Evolutionary conservation across 2,329 filamentous ascomycete genomes (phyloP).

Genomic region (Neonectria neomacrospora): DNA sequence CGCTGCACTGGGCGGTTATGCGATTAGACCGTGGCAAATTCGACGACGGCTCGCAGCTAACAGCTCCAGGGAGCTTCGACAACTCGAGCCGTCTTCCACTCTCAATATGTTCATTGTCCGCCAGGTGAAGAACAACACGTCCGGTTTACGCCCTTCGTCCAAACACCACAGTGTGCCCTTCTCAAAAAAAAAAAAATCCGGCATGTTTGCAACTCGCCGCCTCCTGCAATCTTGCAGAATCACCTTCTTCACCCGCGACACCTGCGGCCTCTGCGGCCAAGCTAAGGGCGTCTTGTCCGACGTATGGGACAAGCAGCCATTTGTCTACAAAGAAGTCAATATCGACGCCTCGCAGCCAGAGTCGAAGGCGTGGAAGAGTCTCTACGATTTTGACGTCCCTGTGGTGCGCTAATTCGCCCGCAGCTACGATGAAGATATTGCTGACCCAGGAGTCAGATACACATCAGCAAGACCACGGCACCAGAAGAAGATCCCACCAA

Average conservation of each 20-base stretch:
- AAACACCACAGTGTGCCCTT: too few relatives aligned
- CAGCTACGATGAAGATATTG: background rate
- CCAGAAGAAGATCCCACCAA: slow-evolving; percentile 64
- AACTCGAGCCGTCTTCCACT: slow-evolving; percentile 26
- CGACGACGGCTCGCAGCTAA: background rate
- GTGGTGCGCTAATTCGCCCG: slow-evolving; percentile 65
- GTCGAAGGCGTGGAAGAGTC: slow-evolving; percentile 72
- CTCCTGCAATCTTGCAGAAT: slow-evolving; percentile 70
- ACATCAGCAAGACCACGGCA: slow-evolving; percentile 68
- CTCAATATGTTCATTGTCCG: background rate
- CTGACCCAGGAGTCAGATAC: slow-evolving; percentile 59
- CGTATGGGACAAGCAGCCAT: slow-evolving; percentile 74
- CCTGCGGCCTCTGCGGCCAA: slow-evolving; percentile 76
- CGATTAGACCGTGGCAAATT: slow-evolving; percentile 26
- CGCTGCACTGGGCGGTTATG: slow-evolving; percentile 4
- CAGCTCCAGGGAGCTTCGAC: slow-evolving; percentile 5
- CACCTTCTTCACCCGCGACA: slow-evolving; percentile 78
- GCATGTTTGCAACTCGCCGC: slow-evolving; percentile 63
- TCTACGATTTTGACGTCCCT: slow-evolving; percentile 86
- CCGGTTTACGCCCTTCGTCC: background rate
- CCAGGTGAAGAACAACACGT: background rate
- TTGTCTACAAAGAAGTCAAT: slow-evolving; percentile 76
- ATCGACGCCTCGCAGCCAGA: slow-evolving; percentile 76
- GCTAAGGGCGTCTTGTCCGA: slow-evolving; percentile 75
- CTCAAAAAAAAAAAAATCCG: slow-evolving; percentile 8